Evolutionary conservation across 106 monocot genomes (phyloP), one percentile per base, ranked within the genome.

Genomic region (Dendrobium huoshanense): DNA sequence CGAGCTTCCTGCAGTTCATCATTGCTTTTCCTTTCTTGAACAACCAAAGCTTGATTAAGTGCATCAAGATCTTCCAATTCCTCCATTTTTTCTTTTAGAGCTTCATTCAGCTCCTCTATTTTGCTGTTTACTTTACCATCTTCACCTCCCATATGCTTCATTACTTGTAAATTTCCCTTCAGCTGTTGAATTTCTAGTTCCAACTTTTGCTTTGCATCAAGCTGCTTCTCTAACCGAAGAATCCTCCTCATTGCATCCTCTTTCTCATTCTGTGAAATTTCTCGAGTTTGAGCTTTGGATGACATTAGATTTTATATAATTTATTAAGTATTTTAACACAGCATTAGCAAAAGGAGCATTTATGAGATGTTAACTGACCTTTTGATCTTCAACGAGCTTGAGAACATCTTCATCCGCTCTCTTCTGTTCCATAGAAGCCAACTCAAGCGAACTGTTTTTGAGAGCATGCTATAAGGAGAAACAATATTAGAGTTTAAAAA

Each of bases 1-100:
- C 89, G 92, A 83, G 92, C 89, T 41, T 91, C 85, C 51, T 91
- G 90, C 56, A 92, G 77, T 73, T 95, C 95, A 77, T 95, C 95
- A 47, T 92, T 95, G 84, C 87, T 90, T 58, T 75, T 85, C 5
- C 92, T 75, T 58, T 95, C 88, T 77, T 91, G 87, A 27, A 85
- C 77, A 49, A 92, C 75, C 4, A 95, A 83, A 78, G 87, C 75
- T 56, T 87, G 87, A 81, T 95, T 90, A 47, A 88, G 51, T 7
- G 75, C 79, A 78, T 92, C 95, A 55, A 92, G 65, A 56, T 70
- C 56, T 33, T 95, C 95, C 91, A 95, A 86, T 79, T 95, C 91
- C 41, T 85, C 91, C 19, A 89, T 86, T 79, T 95, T 95, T 80
- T 88, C 92, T 80, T 92, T 85, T 74, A 92, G 49, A 41, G 89